These are phyloP conservation scores for Albugo laibachii DNA, from an alignment of 352 stramenopile genomes.

Conservation along the genomic window DNA sequence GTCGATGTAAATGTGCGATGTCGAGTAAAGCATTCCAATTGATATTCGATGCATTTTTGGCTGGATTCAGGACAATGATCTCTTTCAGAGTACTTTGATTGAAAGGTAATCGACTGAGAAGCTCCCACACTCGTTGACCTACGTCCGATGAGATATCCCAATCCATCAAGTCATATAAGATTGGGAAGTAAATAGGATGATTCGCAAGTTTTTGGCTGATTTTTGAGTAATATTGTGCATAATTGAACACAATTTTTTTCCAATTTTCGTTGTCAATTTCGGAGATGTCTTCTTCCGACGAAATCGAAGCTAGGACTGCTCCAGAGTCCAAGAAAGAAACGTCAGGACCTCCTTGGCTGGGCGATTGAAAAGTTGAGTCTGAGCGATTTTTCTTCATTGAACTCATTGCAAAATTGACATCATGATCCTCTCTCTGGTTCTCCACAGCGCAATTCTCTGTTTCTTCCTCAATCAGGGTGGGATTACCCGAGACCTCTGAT, in stretches of 20 bases:
- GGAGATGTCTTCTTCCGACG: neutral
- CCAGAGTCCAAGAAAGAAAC: neutral
- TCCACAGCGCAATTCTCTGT: too few relatives aligned
- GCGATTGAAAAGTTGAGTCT: neutral
- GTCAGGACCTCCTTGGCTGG: neutral
- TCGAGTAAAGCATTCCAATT: slow-evolving; percentile 28
- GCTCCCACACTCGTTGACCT: slow-evolving; percentile 43
- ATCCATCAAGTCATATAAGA: slow-evolving; percentile 36
- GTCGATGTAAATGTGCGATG: slow-evolving; percentile 19
- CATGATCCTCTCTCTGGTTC: too few relatives aligned
- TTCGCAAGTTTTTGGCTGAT: slow-evolving; percentile 44
- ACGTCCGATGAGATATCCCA: slow-evolving; percentile 16
- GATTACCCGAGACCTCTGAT: too few relatives aligned
- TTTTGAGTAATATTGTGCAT: slow-evolving; percentile 1
- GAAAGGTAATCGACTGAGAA: slow-evolving; percentile 46
- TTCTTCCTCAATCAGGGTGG: too few relatives aligned
- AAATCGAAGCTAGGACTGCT: neutral
- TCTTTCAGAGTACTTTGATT: slow-evolving; percentile 35
- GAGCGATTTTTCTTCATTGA: neutral
- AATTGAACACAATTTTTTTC: neutral
- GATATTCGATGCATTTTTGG: slow-evolving; percentile 1
- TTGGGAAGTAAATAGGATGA: slow-evolving; percentile 23
- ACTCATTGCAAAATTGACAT: neutral
- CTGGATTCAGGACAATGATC: slow-evolving; percentile 35
- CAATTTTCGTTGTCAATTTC: neutral